Conservation (phyloP, 2,329 filamentous ascomycete genomes). For the Epicoccum sorghinum region DNA sequence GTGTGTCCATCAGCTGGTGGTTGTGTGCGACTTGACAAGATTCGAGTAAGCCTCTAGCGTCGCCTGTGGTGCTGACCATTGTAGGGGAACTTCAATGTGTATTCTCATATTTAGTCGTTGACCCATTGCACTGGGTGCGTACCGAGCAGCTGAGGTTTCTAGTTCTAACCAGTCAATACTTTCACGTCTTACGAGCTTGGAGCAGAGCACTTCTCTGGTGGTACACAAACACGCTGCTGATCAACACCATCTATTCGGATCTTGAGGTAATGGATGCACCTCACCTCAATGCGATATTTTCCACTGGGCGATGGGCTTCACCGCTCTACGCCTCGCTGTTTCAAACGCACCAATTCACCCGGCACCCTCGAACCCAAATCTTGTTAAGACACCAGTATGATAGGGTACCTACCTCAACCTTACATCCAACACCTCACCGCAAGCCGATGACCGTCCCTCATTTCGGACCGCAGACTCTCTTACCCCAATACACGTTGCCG, state of each 20-base stretch:
- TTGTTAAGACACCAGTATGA: too few relatives aligned
- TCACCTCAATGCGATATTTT: neutral
- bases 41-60: neutral
- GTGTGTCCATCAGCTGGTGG: conserved; percentile 36
- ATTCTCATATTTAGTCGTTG: neutral
- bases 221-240: neutral
- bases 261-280: neutral
- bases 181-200: neutral
- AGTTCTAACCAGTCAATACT: neutral
- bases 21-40: neutral
- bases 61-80: neutral
- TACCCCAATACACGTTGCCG: neutral
- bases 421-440: neutral
- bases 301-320: neutral
- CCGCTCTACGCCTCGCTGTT: neutral
- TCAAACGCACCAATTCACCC: neutral
- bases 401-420: neutral
- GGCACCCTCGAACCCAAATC: too few relatives aligned
- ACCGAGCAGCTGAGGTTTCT: too few relatives aligned
- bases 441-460: conserved; percentile 1
- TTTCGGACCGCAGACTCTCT: conserved; percentile 4
- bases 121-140: neutral
- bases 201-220: neutral
- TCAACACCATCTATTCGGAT: neutral
- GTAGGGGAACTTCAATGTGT: neutral